Evolutionary conservation across 2,329 filamentous ascomycete genomes (phyloP).

Genomic region (Exutisphaerella laricina): DNA sequence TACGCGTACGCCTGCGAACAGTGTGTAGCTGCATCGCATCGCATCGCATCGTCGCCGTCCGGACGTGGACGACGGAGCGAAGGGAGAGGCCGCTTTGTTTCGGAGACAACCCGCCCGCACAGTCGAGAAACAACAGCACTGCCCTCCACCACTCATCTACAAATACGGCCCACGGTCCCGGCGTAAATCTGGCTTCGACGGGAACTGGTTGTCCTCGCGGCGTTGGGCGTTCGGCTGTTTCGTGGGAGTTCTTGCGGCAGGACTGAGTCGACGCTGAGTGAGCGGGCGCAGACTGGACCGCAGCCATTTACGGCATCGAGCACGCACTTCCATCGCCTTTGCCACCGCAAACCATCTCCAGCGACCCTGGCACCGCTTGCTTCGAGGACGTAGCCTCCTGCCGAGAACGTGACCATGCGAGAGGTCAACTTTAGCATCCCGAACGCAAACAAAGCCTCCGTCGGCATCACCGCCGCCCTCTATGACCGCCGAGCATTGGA

Average conservation of each 20-base stretch:
- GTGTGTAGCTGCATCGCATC: not conserved
- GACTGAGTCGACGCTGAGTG: constrained; percentile 3
- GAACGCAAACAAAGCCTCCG: constrained; percentile 98
- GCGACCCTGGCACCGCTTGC: not conserved
- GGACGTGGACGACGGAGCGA: not conserved
- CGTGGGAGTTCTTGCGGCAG: not conserved
- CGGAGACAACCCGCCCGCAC: constrained; percentile 1
- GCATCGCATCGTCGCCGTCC: too few species aligned
- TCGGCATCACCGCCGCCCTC: constrained; percentile 95
- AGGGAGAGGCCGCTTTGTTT: not conserved
- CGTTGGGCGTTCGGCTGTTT: not conserved
- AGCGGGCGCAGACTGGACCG: too few species aligned
- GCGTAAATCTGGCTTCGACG: not conserved
- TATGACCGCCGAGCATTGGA: constrained; percentile 97
- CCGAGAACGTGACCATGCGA: constrained; percentile 67
- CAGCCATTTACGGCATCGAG: not conserved
- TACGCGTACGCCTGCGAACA: not conserved
- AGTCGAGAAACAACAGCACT: not conserved
- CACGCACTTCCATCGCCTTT: not conserved
- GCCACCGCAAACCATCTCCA: constrained; percentile 3
- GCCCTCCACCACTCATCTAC: not conserved
- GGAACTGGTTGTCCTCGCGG: constrained; percentile 5
- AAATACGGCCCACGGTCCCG: not conserved
- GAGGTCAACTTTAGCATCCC: constrained; percentile 99
- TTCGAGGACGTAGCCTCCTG: constrained; percentile 7